Evolutionary conservation across 2,329 filamentous ascomycete species (phyloP).

Genomic region (Rhytidhysteron rufulum): DNA sequence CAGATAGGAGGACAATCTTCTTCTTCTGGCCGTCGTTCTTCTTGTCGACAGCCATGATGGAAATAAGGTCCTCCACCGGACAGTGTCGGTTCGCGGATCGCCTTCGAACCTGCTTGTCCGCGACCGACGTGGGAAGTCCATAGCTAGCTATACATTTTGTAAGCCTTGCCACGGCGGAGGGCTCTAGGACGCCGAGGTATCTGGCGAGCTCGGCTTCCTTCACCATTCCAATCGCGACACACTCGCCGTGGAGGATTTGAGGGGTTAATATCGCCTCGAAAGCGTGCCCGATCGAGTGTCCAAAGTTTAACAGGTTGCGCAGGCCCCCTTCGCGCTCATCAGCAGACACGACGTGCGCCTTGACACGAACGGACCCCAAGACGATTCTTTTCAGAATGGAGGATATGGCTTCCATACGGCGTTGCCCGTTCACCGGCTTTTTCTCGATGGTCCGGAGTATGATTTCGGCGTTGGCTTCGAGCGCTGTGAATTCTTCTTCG

Average conservation of each 20-base stretch:
- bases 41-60: constrained; percentile 97
- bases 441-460: constrained; percentile 71
- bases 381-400: constrained; percentile 61
- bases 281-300: constrained; percentile 95
- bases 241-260: constrained; percentile 92
- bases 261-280: constrained; percentile 94
- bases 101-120: constrained; percentile 77
- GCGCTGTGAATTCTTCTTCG: constrained; percentile 75
- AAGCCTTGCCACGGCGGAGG: constrained; percentile 82
- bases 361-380: constrained; percentile 84
- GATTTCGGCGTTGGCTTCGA: constrained; percentile 75
- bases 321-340: constrained; percentile 94
- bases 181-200: constrained; percentile 78
- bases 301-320: constrained; percentile 93
- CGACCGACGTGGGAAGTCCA: constrained; percentile 77
- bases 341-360: constrained; percentile 88
- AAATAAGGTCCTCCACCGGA: constrained; percentile 76
- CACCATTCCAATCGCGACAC: constrained; percentile 96
- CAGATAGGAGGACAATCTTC: constrained; percentile 88
- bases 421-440: constrained; percentile 52
- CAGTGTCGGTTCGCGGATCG: constrained; percentile 84
- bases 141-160: constrained; percentile 95
- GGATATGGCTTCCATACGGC: constrained; percentile 65
- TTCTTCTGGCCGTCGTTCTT: constrained; percentile 96
- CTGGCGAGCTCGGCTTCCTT: constrained; percentile 93